phyloP scores from a whole-genome alignment of 306 rosid genomes.

The Echinosophora koreensis region DNA sequence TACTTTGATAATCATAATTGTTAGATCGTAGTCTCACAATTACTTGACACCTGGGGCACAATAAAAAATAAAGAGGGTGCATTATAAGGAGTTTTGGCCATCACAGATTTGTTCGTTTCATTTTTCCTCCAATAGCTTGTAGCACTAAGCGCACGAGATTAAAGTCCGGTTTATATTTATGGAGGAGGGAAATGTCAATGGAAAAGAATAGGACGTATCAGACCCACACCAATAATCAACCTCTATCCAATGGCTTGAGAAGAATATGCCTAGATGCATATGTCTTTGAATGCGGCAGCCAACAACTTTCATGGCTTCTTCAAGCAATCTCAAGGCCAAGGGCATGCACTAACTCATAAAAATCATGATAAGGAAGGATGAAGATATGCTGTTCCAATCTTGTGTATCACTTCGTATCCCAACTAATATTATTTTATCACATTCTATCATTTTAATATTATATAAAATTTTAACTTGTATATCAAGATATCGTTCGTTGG shows the following conservation, averaged over 20 bases:
- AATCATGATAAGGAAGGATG: conserved; percentile 42
- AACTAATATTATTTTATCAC: too few species aligned
- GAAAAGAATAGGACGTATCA: conserved; percentile 49
- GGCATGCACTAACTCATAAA: conserved; percentile 43
- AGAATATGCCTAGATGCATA: conserved; percentile 44
- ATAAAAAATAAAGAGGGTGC: conserved; percentile 16
- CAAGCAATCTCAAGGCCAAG: not conserved
- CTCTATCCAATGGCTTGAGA: conserved; percentile 44
- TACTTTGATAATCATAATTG: conserved; percentile 49
- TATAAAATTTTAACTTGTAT: too few species aligned
- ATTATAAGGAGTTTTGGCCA: conserved; percentile 38
- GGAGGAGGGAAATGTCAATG: conserved; percentile 43
- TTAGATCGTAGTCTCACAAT: conserved; percentile 37
- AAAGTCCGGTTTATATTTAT: conserved; percentile 52
- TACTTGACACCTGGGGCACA: conserved; percentile 42
- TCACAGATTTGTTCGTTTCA: conserved; percentile 41
- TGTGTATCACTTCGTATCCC: too few species aligned
- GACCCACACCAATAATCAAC: conserved; percentile 49
- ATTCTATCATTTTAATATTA: too few species aligned
- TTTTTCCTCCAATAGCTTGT: conserved; percentile 48
- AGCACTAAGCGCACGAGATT: conserved; percentile 57
- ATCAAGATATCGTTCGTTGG: too few species aligned
- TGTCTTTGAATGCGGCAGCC: conserved; percentile 35
- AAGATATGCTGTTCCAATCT: too few species aligned
- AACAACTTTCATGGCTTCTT: conserved; percentile 45